Evolutionary conservation across 179 eudicot genomes (phyloP).

Genomic region (Silene noctiflora): DNA sequence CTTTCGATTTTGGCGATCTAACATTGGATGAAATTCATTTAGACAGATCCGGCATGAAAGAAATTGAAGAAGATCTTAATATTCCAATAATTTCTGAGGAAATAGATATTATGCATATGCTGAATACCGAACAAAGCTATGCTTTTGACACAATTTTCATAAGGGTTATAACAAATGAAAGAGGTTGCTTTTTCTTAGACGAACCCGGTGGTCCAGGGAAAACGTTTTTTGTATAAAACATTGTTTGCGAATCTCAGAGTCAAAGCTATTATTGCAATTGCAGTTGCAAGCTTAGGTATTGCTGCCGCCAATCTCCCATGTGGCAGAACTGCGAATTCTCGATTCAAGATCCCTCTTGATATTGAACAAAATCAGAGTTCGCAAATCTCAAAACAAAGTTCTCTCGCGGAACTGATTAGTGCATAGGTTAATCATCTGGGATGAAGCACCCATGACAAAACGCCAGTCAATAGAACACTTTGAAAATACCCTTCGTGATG

Average conservation of each 20-base stretch:
- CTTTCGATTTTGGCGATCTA: not conserved
- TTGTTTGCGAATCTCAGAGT: not conserved
- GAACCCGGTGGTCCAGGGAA: not conserved
- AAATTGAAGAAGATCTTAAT: not conserved
- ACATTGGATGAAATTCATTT: not conserved
- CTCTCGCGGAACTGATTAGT: not conserved
- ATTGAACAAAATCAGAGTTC: not conserved
- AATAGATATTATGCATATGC: not conserved
- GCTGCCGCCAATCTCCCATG: not conserved
- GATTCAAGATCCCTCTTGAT: not conserved
- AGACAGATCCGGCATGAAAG: not conserved
- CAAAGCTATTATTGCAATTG: not conserved
- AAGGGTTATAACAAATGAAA: not conserved
- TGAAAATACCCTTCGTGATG: no score
- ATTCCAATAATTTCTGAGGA: not conserved
- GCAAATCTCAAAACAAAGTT: not conserved
- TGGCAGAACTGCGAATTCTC: not conserved
- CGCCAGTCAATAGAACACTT: no score
- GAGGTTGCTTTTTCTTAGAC: not conserved
- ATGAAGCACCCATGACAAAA: no score
- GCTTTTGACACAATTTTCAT: not conserved
- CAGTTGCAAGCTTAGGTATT: not conserved
- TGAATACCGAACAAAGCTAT: not conserved
- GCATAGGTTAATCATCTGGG: not conserved
- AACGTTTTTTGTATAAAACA: not conserved